Evolutionary conservation across 2,329 filamentous ascomycete species (phyloP), one percentile per base, ranked within the genome.

Genomic region (Drechslera avenae): DNA sequence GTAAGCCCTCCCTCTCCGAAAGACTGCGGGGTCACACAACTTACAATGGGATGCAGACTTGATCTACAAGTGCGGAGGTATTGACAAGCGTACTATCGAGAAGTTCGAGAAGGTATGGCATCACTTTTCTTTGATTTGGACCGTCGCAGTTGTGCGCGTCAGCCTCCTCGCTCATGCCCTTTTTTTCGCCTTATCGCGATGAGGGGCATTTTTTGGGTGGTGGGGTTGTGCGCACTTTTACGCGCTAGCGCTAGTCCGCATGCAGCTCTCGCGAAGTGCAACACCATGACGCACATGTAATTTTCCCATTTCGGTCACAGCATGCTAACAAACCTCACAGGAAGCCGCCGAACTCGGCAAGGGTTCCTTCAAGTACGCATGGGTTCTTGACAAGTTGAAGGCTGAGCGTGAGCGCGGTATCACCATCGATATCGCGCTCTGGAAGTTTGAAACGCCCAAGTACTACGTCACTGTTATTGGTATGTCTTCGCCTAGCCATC

Each of bases 21-120:
- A 67, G 43, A 63, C 44, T 54, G 62, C 67, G 61, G 57, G 57
- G 58, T 57, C 56, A 53, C 56, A 62, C 39, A 57, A 56, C 62
- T 66, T 57, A 72, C 67, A 67, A 68, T 67, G 73, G 70, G 79
- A 78, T 89, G 93, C 74, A 80, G 78, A 81, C 85, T 88, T 99
- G 87, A 97, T 99, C 90, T 97, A 97, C 91, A 93, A 99, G 89
- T 97, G 94, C 86, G 94, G 94, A 89, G 94, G 94, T 91, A 99
- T 97, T 78, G 94, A 99, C 90, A 91, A 93, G 87, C 93, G 94
- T 91, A 97, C 93, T 81, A 99, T 99, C 79, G 94, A 99, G 89
- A 99, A 99, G 90, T 99, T 99, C 88, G 94, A 99, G 92, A 99
- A 99, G 91, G 91, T 95, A 81, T 78, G 86, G 23, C 43, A 54